These are phyloP conservation scores for Megacollybia marginata DNA, from an alignment of 768 basidiomycete species.

Conservation along the genomic window DNA sequence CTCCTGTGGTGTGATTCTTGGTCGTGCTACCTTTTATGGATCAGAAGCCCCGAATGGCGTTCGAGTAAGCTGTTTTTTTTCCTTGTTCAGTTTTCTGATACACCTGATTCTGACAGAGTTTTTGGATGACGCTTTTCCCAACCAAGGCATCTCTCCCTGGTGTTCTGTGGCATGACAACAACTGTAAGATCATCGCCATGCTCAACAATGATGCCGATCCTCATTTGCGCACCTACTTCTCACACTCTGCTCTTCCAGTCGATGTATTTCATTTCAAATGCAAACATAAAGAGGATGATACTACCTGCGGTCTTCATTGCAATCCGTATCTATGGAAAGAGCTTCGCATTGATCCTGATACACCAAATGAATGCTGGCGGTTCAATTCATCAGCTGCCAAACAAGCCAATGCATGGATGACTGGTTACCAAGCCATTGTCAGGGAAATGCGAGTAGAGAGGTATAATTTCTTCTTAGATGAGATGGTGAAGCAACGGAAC, in stretches of 20 bases:
- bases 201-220: slow-evolving; percentile 10
- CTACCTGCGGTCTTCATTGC: slow-evolving; percentile 17
- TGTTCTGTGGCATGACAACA: slow-evolving; percentile 23
- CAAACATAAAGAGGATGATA: slow-evolving; percentile 23
- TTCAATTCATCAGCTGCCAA: slow-evolving; percentile 36
- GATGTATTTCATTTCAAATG: slow-evolving; percentile 29
- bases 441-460: slow-evolving; percentile 24
- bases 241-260: slow-evolving; percentile 17
- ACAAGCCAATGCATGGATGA: slow-evolving; percentile 36
- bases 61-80: slow-evolving; percentile 10
- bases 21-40: slow-evolving; percentile 23
- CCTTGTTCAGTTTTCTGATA: not conserved
- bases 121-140: slow-evolving; percentile 16
- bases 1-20: slow-evolving; percentile 25
- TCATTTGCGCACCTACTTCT: slow-evolving; percentile 10
- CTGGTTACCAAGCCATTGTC: slow-evolving; percentile 25
- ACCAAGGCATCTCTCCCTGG: slow-evolving; percentile 14
- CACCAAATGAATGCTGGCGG: slow-evolving; percentile 15
- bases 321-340: slow-evolving; percentile 29
- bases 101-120: slow-evolving; percentile 12
- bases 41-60: slow-evolving; percentile 22
- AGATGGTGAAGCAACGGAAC: slow-evolving; percentile 27
- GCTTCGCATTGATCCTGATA: slow-evolving; percentile 15
- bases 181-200: slow-evolving; percentile 13
- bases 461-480: slow-evolving; percentile 31